Base-by-base conservation (phyloP, 192 early-diverging fungal genomes). In the Anaeromyces robustus region DNA sequence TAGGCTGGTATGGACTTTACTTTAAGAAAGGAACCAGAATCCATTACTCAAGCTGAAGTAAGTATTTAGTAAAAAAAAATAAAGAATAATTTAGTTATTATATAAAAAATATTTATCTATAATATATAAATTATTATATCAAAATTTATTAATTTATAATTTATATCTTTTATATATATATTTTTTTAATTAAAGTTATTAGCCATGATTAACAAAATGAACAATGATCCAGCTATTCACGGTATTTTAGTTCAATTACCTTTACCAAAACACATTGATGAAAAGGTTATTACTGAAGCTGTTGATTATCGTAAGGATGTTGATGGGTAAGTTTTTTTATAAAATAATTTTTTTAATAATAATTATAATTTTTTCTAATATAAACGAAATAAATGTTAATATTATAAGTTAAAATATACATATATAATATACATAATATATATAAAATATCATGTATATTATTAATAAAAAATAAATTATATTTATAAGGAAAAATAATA, bases 231-330 rank as follows among this genome's bases (percentile, higher is more conserved):
- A 0, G 68, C 82, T 9, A 89, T 97, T n/a, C 97, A 98, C 85
- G 98, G 98, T 31, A 93, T 99, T 80, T 86, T 99, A 22, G 95
- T 98, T 78, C 98, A 99, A 86, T 87, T 99, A 81, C 98, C 98
- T 30, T 86, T 99, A 17, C 96, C 98, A 19, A 85, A 86, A 2
- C 93, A 95, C 82, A 89, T 99, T 77, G 92, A 93, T 82, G 96
- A 97, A 82, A 86, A 86, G 79, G 86, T 89, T 29, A 87, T 98
- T 39, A 96, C 94, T 59, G 95, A 97, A 81, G 88, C 94, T 30
- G 94, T 99, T 81, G 86, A 92, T 80, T 89, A 91, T 5, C 84
- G 89, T 79, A 99, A 98, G 84, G 98, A 99, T 85, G 96, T 99
- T n/a, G 98, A 99, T 84, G 98, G 98, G 88, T 94, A 89, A 83